Conservation (phyloP, 805 yeast species). For the Candida rishiriensis region DNA sequence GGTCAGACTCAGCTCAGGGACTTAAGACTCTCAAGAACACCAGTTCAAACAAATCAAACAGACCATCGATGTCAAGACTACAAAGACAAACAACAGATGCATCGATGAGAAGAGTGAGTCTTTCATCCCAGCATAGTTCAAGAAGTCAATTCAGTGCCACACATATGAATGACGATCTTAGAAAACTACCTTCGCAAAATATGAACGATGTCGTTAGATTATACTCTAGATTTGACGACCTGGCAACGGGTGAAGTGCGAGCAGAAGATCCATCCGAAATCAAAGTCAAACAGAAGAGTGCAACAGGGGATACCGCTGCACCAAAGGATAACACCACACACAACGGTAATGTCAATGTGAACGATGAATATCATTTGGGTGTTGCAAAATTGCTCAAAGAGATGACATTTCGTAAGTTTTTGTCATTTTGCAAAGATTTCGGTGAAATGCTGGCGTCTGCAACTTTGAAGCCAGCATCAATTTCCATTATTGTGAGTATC, state of each 20-base stretch:
- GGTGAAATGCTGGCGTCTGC: conserved; percentile 32
- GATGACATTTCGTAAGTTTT: conserved; percentile 2
- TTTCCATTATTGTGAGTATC: conserved; percentile 62
- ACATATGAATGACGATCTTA: conserved; percentile 12
- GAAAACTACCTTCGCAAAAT: conserved; percentile 37
- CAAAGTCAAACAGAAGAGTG: conserved; percentile 2
- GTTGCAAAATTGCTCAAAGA: neutral
- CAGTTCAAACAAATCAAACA: neutral
- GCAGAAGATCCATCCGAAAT: conserved; percentile 14
- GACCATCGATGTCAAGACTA: conserved; percentile 6
- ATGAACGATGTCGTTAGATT: conserved; percentile 45
- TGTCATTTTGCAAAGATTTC: conserved; percentile 3
- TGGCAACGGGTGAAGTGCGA: conserved; percentile 17
- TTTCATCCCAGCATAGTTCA: neutral
- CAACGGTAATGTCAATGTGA: neutral
- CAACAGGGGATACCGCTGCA: neutral
- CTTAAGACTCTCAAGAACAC: no score
- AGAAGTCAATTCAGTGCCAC: no score
- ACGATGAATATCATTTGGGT: neutral
- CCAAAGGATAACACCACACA: neutral
- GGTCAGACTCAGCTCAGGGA: neutral
- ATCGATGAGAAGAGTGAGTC: conserved; percentile 2
- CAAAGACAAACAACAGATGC: neutral
- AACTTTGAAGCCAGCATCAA: conserved; percentile 65
- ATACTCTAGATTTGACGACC: conserved; percentile 44